Evolutionary conservation across 306 rosid species (phyloP).

Genomic region (Mucuna pruriens): DNA sequence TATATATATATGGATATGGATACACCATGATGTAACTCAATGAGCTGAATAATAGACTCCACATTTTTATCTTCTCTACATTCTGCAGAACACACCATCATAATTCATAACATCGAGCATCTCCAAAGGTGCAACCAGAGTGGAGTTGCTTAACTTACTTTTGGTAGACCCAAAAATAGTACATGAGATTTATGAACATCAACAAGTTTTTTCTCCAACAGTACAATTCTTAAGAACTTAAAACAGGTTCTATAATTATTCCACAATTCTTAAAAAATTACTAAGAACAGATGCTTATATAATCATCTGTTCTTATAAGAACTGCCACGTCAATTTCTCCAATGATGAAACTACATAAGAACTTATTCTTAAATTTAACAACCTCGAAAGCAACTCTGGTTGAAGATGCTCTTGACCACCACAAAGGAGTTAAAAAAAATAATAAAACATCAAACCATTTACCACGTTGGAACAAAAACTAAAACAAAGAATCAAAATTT

Average conservation of each 20-base stretch:
- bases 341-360: neutral
- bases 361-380: neutral
- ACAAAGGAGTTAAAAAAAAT: neutral
- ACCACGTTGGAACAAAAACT: neutral
- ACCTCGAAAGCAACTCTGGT: neutral
- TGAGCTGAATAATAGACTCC: no score
- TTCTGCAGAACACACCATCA: slow-evolving; percentile 13
- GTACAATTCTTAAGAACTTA: neutral
- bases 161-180: neutral
- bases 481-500: slow-evolving; percentile 23
- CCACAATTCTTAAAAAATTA: neutral
- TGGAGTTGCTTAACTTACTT: neutral
- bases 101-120: neutral
- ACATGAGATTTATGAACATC: neutral
- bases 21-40: no score
- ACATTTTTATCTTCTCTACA: no score
- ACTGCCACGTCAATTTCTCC: neutral
- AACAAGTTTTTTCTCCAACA: neutral
- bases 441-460: neutral
- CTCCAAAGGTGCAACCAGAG: neutral
- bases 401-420: neutral
- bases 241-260: neutral
- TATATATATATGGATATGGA: no score
- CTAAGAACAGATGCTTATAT: neutral
- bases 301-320: no score